Percentiles rank a stretch among this genome's conserved stretches.
Conservation (phyloP, 371 early-diverging fungal genomes). For the Rhizopus microsporus region DNA sequence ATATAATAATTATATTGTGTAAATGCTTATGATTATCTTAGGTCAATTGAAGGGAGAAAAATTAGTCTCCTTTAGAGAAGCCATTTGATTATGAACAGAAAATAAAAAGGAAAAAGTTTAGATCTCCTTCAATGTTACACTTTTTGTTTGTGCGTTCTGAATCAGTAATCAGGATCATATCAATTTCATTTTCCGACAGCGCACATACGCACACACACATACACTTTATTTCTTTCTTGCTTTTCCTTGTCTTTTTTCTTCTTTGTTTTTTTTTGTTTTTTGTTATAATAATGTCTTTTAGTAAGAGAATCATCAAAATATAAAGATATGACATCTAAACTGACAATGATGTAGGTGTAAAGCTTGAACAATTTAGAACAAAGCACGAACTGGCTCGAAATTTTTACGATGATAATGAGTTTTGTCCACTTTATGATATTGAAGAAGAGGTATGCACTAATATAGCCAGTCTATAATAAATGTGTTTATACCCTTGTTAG, state of each 20-base stretch:
- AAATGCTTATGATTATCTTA: slow-evolving; percentile 5
- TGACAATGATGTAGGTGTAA: slow-evolving; percentile 6
- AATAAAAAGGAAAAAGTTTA: slow-evolving; percentile 9
- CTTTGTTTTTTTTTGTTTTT: too few species aligned
- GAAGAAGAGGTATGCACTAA: slow-evolving; percentile 28
- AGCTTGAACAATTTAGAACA: slow-evolving; percentile 40
- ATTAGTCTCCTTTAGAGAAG: slow-evolving; percentile 49
- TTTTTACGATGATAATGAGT: slow-evolving; percentile 48
- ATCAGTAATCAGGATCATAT: too few species aligned
- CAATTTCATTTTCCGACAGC: background rate
- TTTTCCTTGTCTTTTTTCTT: slow-evolving; percentile 3
- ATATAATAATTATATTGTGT: background rate
- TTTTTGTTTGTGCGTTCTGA: too few species aligned
- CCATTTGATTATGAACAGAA: slow-evolving; percentile 28
- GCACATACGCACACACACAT: slow-evolving; percentile 22
- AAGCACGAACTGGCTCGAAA: slow-evolving; percentile 46
- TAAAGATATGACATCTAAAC: background rate
- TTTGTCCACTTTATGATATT: slow-evolving; percentile 33
- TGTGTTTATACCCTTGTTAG: slow-evolving; percentile 1
- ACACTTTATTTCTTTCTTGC: slow-evolving; percentile 14
- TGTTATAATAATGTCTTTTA: slow-evolving; percentile 4
- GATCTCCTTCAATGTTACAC: background rate
- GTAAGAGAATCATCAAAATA: slow-evolving; percentile 12
- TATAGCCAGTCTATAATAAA: background rate
- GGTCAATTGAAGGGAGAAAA: slow-evolving; percentile 55